Evolutionary conservation across 2,329 filamentous ascomycete species (phyloP), one percentile per base, ranked within the genome.

Genomic region (Clarireedia hainanense): DNA sequence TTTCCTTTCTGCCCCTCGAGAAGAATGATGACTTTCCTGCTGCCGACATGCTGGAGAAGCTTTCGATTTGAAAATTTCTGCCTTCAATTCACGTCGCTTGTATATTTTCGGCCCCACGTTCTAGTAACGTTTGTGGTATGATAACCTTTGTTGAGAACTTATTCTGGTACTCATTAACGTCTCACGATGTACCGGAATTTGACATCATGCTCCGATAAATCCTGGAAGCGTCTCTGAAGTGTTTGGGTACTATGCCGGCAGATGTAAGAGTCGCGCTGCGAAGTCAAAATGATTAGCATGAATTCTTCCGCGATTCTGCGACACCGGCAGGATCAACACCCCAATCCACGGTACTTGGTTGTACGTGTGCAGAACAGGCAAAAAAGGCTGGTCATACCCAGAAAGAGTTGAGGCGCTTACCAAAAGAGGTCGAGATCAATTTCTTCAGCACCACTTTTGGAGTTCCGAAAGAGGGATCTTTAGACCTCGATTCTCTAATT

Each of bases 1-100:
- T 84, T 66, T 81, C 80, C 73, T 95, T 87, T 75, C 91, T 87
- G 75, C 85, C 88, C 69, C 91, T 83, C 67, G 89, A 91, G 76
- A 96, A 96, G 77, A 96, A 90, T 60, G 86, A 89, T 70, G 50
- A 54, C n/a, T 48, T 54, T 23, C 43, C 51, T 15, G 43, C 12
- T 40, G 51, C 36, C 24, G 51, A 54, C 51, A 54, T 54, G 51
- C 27, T 49, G 34, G 5, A 12, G 3, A 39, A 15, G 47, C 37
- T 37, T 37, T 20, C 30, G 14, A 6, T 24, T 49, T 17, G 20
- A n/a, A 30, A 10, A 6, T 6, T 20, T 42, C 20, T n/a, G 30
- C 58, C 63, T 64, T 63, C 58, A 50, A 58, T 57, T 58, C 51
- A 47, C 40, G 34, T 48, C 60, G 43, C 59, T 52, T 56, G 56